Base-by-base conservation (phyloP, 768 basidiomycete species). In the Naganishia randhawae region DNA sequence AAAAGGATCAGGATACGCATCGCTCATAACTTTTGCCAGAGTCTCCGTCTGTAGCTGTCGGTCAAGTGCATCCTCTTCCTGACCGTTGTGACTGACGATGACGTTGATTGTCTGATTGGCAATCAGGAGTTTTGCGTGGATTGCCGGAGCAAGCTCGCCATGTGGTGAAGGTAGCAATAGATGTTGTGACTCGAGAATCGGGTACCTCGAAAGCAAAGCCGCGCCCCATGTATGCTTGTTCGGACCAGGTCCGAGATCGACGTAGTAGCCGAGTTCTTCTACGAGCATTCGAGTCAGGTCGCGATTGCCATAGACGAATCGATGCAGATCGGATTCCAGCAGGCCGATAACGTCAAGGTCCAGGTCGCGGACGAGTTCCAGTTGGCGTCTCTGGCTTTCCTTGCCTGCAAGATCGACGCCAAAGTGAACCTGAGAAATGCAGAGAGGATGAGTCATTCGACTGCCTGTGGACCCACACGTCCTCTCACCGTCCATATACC, bases 171-270 rank as follows among this genome's bases (percentile, higher is more conserved):
- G 92, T 45, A 94, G 84, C 0, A 94, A 83, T 74, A 93, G 90
- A 74, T 94, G 92, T 16, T 85, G 87, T 1, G 91, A 89, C 72
- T 87, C 87, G 73, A 94, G 83, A 76, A 95, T 94, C 0, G 92
- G 92, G 81, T 91, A 95, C 86, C 92, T 92, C 3, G 90, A 90
- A 2, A 94, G 81, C 2, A 94, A 82, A 6, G 84, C 86, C 31
- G 88, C 89, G 54, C 92, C 92, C 92, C 92, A 94, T 0, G 92
- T 94, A 74, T 94, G 91, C 62, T 86, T 82, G 75, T 90, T 89
- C 2, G 91, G 91, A 45, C 90, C 90, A 3, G 92, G 92, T 1
- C 92, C 92, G 16, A 92, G 82, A 74, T 95, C 92, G 5, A 91
- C 89, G 25, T 45, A 27, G 78, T 89, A 93, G 63, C 89, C 89